Percentiles rank a stretch among this genome's conserved stretches.
Evolutionary conservation across 768 basidiomycete genomes (phyloP).

Genomic region (Harrya chromipes): DNA sequence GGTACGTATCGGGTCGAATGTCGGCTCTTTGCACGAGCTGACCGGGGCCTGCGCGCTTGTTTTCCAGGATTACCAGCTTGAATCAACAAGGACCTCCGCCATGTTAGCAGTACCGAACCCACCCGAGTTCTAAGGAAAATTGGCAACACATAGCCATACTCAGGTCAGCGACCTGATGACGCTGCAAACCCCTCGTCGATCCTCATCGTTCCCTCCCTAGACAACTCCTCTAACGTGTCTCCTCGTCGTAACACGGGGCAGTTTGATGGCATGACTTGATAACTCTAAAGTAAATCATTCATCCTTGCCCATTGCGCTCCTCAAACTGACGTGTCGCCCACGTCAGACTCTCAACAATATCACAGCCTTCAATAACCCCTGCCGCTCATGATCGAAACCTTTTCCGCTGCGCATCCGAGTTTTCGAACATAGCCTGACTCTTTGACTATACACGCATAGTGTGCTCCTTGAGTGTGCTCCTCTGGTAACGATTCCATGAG

Average conservation of each 20-base stretch:
- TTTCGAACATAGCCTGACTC: constrained; percentile 20
- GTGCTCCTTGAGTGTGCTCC: constrained; percentile 20
- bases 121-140: neutral
- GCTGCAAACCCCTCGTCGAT: too few relatives aligned
- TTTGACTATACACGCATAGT: constrained; percentile 31
- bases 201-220: constrained; percentile 2
- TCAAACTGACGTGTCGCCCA: too few relatives aligned
- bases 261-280: constrained; percentile 5
- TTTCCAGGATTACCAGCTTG: neutral
- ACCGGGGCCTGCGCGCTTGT: too few relatives aligned
- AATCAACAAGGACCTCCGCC: neutral
- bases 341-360: neutral
- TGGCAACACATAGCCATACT: neutral
- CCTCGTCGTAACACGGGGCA: constrained; percentile 13
- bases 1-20: neutral
- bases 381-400: constrained; percentile 16
- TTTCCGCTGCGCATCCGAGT: constrained; percentile 15
- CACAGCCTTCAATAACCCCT: constrained; percentile 2
- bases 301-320: too few relatives aligned
- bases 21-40: too few relatives aligned
- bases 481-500: neutral
- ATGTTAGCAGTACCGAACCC: neutral
- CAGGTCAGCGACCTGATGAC: constrained; percentile 4
- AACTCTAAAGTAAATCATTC: neutral
- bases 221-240: neutral